Base-by-base conservation (phyloP, 306 rosid species). In the Quercus alba region DNA sequence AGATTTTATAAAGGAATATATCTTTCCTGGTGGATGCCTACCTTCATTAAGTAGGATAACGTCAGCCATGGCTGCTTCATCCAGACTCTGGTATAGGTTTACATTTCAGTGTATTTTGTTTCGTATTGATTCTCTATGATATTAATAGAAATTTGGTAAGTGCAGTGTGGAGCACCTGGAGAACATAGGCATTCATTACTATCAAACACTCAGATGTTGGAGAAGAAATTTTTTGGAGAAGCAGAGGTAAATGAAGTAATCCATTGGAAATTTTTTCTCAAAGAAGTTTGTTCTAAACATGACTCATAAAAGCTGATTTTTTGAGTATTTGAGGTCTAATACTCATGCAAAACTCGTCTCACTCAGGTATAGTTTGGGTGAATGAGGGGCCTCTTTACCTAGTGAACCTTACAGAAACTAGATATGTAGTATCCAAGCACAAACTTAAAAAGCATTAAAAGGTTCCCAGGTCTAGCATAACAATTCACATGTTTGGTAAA, bases 171-270 rank as follows among this genome's bases (percentile, higher is more conserved):
- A 70, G 56, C 46, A 70, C 26, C 18, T 70, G 56, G 99, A 95
- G 73, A 95, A 95, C 62, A 64, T 95, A 15, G 99, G 98, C 70
- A 85, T 91, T 83, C 99, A 95, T 88, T 95, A 93, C 89, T 84
- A 93, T 82, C 91, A 88, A 25, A 95, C 99, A 3, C 88, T 93
- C 38, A 88, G 99, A 85, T 84, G 35, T 77, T 95, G 99, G 99
- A 91, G 97, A 78, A 85, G 87, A 73, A 93, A 90, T 74, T 95
- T 95, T 90, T 10, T 91, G 78, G 93, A 83, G 28, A 91, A 85
- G 63, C 81, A 87, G 62, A 83, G 90, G 99, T 93, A 73, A 76
- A 26, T 19, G 76, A 68, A 72, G 62, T 13, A 35, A 63, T 44
- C 41, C 41, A 33, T 28, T 2, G 15, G 25, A 58, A 58, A 58